Evolutionary conservation across 2,329 filamentous ascomycete species (phyloP), one percentile per base, ranked within the genome.

Genomic region (Didymellaceae sp.): DNA sequence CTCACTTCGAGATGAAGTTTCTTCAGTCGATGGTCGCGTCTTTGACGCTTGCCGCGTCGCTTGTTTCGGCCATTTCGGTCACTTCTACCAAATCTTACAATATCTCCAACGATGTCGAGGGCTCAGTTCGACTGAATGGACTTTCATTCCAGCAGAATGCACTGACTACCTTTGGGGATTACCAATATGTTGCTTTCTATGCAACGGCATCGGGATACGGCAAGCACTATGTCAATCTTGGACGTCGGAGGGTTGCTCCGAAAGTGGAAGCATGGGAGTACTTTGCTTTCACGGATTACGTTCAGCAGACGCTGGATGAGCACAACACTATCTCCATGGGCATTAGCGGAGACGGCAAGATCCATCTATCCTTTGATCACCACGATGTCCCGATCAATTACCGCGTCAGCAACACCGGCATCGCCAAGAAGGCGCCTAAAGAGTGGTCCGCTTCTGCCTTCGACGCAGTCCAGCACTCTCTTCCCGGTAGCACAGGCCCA

Each of bases 241-340:
- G 77, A 3, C 73, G 79, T 17, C 70, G 79, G 22, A 68, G 70
- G 25, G 71, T 81, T 4, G 70, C 76, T 0, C 59, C 62, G 3
- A 70, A 72, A 0, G 33, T 66, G 0, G 56, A 60, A 9, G 60
- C 62, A 4, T 81, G 80, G 79, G 70, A 81, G 57, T 75, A 74
- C 8, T 59, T 80, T 25, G 71, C 75, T 1, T 78, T 82, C 21
- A 71, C 73, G 1, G 80, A 81, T 61, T 82, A 82, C 38, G 67
- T 75, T 13, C 79, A 82, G 58, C 78, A 72, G 10, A 75, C 74
- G 1, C 74, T 81, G 33, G 80, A 82, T 49, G 78, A 79, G 3
- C 80, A 82, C 59, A 82, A 82, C 52, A 81, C 78, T 3, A 77
- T 81, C 35, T 79, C 79, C 61, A 72, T 82, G 55, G 80, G 79